phyloP scores from a whole-genome alignment of 768 basidiomycete genomes.

The Mycena amicta region DNA sequence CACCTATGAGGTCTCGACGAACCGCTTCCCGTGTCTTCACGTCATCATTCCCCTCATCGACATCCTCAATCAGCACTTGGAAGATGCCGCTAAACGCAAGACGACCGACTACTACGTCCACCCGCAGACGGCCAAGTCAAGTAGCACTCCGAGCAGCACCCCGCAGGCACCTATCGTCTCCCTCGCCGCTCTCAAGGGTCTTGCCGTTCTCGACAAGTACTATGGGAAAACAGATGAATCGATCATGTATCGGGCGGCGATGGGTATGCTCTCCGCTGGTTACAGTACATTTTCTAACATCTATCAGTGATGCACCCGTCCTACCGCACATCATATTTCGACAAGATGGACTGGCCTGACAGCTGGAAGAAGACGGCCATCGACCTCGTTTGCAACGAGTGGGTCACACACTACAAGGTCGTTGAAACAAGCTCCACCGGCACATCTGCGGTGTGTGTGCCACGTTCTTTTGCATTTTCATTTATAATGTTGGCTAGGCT shows the following conservation, averaged over 20 bases:
- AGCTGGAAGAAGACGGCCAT: background rate
- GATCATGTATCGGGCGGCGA: slow-evolving; percentile 18
- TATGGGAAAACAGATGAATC: slow-evolving; percentile 17
- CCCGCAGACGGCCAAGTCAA: background rate
- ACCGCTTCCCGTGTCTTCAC: background rate
- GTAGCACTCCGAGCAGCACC: background rate
- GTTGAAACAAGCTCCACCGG: no score
- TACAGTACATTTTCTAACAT: background rate
- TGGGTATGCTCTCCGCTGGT: slow-evolving; percentile 11
- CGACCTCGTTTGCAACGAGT: background rate
- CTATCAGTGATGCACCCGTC: background rate
- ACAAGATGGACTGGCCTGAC: background rate
- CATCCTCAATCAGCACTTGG: background rate
- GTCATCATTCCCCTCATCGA: background rate
- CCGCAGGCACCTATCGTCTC: background rate
- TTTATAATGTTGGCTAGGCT: no score
- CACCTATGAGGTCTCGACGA: background rate
- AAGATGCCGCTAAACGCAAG: background rate
- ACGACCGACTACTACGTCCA: background rate
- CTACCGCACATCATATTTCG: background rate
- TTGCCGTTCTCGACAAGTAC: slow-evolving; percentile 17
- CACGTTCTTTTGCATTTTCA: no score
- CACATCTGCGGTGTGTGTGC: no score
- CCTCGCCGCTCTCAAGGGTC: background rate
- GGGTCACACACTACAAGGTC: background rate